Base-by-base conservation (phyloP, 306 rosid genomes). In the Glycine latifolia region DNA sequence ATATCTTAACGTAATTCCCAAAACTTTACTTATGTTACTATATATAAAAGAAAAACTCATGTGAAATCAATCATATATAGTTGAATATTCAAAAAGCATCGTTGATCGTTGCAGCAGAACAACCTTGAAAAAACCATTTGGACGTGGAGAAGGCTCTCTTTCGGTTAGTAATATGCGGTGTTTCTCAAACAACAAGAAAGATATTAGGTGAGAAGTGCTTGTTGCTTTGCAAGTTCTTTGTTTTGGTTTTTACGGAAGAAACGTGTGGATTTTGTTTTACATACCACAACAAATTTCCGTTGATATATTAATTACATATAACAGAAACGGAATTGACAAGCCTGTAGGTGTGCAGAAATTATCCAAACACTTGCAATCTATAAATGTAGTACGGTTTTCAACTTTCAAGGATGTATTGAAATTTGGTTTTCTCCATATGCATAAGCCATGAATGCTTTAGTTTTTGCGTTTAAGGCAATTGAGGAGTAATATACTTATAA, bases 181-280 rank as follows among this genome's bases (percentile, higher is more conserved):
- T 85, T 86, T 75, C 90, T 83, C 76, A 84, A 85, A 68, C 70
- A 74, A 50, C 67, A 90, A 86, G 90, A 83, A 86, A 89, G 14
- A 77, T 41, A 80, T 81, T 93, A 89, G 97, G 97, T 91, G 85
- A 83, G 54, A 78, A 69, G 92, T 87, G 77, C 70, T 69, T 89
- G 90, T 93, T 90, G 92, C 96, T 91, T 91, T 82, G 82, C 56
- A 84, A 71, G 62, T 76, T 79, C 71, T 84, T 26, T 87, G 86
- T 80, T 85, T 88, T 75, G 85, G 67, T 74, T 87, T 83, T 70
- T 76, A 86, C 54, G 94, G 84, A 89, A 89, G 73, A 76, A 68
- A 39, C 85, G 78, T 68, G 73, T 20, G 41, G 31, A 58, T 33
- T 55, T 68, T 82, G 73, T 75, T 73, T 87, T 47, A 60, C 85